Evolutionary conservation across 805 yeast genomes (phyloP).

Genomic region (Wickerhamomyces chambardii): DNA sequence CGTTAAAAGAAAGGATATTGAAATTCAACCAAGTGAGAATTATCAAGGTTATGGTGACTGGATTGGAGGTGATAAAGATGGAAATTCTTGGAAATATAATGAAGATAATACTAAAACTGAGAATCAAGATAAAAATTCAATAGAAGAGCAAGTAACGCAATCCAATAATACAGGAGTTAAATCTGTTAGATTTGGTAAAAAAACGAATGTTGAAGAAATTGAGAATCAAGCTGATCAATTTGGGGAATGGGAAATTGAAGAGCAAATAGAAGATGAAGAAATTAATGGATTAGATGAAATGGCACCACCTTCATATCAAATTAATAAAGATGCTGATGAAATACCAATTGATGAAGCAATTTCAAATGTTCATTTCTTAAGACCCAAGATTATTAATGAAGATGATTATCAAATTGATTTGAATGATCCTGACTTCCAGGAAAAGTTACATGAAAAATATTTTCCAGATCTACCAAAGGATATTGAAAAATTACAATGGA

Average conservation of each 20-base stretch:
- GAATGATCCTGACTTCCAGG: constrained; percentile 71
- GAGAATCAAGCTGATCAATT: constrained; percentile 6
- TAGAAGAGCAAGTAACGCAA: too few species aligned
- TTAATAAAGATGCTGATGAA: constrained; percentile 34
- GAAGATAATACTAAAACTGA: constrained; percentile 2
- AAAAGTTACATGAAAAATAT: constrained; percentile 72
- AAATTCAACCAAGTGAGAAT: constrained; percentile 13
- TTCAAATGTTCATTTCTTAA: constrained; percentile 56
- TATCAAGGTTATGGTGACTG: constrained; percentile 19
- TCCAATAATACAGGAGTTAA: constrained; percentile 1
- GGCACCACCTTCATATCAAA: constrained; percentile 39
- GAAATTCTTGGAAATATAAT: constrained; percentile 7
- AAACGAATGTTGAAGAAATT: neutral
- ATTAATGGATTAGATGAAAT: constrained; percentile 38
- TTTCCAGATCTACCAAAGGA: constrained; percentile 89
- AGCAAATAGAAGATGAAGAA: constrained; percentile 23
- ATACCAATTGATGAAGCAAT: constrained; percentile 32
- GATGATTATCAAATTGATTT: constrained; percentile 40
- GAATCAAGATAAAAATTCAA: constrained; percentile 6
- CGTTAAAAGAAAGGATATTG: too few species aligned
- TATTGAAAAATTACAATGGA: constrained; percentile 81
- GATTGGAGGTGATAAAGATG: constrained; percentile 19
- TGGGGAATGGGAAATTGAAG: constrained; percentile 1
- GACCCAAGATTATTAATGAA: constrained; percentile 28
- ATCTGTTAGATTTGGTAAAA: constrained; percentile 1